Base-by-base conservation (phyloP, 345 rosid species). In the Populus euphratica region DNA sequence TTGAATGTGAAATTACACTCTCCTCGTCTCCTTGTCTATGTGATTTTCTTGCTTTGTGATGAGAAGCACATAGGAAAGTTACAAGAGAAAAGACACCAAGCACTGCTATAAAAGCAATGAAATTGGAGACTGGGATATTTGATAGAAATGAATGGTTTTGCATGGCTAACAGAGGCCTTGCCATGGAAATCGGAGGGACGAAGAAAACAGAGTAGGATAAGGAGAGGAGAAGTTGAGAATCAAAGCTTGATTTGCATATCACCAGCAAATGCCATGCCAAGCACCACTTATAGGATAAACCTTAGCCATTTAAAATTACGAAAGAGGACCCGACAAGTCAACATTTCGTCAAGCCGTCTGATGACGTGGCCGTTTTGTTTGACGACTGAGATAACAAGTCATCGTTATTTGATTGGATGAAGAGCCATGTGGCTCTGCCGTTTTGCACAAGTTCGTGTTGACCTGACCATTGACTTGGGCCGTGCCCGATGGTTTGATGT, bases 1-100 rank as follows among this genome's bases (percentile, higher is more conserved):
- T 73, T 23, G 85, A 73, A 38, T 8, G 20, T 18, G 59, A 62
- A 16, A 11, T 33, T 12, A 20, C n/a, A 38, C 73, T 74, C 0
- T 72, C 52, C 35, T 4, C 70, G 3, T 74, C 47, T 11, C 56
- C 56, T 69, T 8, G 65, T 64, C 23, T 25, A 8, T 2, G 35
- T 2, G 82, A 75, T 47, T 41, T 76, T 66, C 59, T 77, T 20
- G 56, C 47, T 21, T 50, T 73, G 20, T 62, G 79, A 47, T 71
- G 82, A 68, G 78, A 81, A 70, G 54, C 79, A 75, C 83, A 78
- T 0, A 78, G 78, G 52, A 76, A 74, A 0, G 64, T 33, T 3
- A 78, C 36, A 29, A 85, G 16, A 0, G 88, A 85, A 52, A 81
- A 35, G 0, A 83, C 64, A 10, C 74, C 62, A 21, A 81, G 39